Base-by-base conservation (phyloP, 1,139 yeast species). In the Protomyces macrosporus region DNA sequence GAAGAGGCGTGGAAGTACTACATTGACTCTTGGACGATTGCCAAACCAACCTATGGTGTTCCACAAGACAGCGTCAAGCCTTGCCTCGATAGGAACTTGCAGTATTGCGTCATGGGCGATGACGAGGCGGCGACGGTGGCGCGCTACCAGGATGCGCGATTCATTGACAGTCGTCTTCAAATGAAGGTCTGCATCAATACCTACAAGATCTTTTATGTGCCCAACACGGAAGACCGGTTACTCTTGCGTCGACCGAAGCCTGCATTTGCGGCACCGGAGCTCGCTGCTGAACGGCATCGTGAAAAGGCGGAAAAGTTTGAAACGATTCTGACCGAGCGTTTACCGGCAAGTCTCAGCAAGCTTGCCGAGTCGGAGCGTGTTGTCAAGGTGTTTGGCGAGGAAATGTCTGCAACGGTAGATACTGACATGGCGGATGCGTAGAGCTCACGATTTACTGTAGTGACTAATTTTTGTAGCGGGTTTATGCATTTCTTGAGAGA, bases 11-110 rank as follows among this genome's bases (percentile, higher is more conserved):
- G 96, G 87, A 91, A 90, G 73, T 91, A 93, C 75, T 93, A 95
- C 72, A 82, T 93, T 63, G 93, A 98, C 0, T 88, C 96, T 58
- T 93, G 87, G 75, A 83, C 93, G 58, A 87, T 93, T 89, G 87
- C 96, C 5, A 95, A 90, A 71, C 98, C 98, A 50, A 93, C 99
- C 1, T 98, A 93, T 75, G 98, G 98, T 39, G 88, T 95, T 32
- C 86, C 91, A n/a, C 84, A 89, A n/a, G 84, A 88, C 40, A 84
- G 83, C 67, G 80, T 90, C 64, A 81, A 80, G 66, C 96, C 96
- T 56, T 88, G 89, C 74, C 77, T 87, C 65, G 86, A 84, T 69
- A 68, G 74, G 36, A 70, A 69, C 45, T 78, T 85, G 9, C 82
- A 82, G 62, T 75, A 85, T 64, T 42, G n/a, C 10, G 48, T 42